Base-by-base conservation (phyloP, 2,329 filamentous ascomycete species). In the Cladophialophora exuberans region DNA sequence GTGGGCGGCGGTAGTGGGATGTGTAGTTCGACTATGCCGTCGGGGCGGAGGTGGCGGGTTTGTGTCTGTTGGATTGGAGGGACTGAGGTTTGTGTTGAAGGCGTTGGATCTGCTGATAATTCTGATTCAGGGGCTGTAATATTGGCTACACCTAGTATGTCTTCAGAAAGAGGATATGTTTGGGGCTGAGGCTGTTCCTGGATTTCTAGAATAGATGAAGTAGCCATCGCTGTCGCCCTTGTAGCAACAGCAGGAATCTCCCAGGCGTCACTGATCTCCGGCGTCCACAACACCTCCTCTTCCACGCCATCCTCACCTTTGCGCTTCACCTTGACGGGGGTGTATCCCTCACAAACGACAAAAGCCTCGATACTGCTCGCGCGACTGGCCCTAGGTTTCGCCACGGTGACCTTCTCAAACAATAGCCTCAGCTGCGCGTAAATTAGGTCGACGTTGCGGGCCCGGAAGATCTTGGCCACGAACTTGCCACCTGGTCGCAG, bases 301-400 rank as follows among this genome's bases (percentile, higher is more conserved):
- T 35, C 46, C 13, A 49, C 35, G 13, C 39, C 46, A n/a, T 36
- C 26, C 3, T 35, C 46, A 26, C 57, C 61, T n/a, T 56, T 15
- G 17, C 26, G 15, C 22, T 17, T 36, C n/a, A 49, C 46, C 46
- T 30, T 38, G 17, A 64, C 52, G 0, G 93, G 92, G 3, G 90
- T 92, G 69, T 97, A 99, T 58, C 91, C 89, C 65, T 95, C 82
- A 70, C 94, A 97, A 13, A 99, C 93, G 42, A 99, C 89, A 65
- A 99, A 99, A 0, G 94, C 93, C 71, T 99, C 94, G 17, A 99
- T 86, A 72, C 91, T 96, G 72, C 93, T 97, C 1, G 93, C 94
- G n/a, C 94, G 83, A 67, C 90, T 96, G 60, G 90, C 96, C 50
- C 94, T 80, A 2, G 94, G 94, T 76, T 99, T 99, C 10, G 94